phyloP scores from a whole-genome alignment of 768 basidiomycete species.

The Auriscalpium vulgare region DNA sequence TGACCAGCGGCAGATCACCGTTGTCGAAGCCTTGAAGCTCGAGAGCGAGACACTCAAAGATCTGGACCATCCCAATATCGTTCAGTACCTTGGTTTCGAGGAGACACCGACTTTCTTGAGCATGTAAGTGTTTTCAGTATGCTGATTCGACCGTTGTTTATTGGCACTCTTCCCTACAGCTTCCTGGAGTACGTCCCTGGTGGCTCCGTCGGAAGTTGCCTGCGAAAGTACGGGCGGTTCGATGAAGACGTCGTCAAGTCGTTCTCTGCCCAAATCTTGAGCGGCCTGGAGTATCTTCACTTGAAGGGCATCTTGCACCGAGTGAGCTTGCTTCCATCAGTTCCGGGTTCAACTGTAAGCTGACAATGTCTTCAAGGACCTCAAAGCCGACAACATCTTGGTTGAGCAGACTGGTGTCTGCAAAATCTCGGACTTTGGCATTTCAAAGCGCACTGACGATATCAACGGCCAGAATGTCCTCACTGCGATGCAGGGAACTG shows the following conservation, averaged over 20 bases:
- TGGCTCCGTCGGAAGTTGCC: slow-evolving; percentile 85
- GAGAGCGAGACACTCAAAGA: slow-evolving; percentile 97
- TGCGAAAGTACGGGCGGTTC: slow-evolving; percentile 90
- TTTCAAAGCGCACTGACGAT: slow-evolving; percentile 92
- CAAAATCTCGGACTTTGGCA: slow-evolving; percentile 98
- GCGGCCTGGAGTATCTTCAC: slow-evolving; percentile 90
- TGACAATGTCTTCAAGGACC: slow-evolving; percentile 46
- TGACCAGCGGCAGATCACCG: slow-evolving; percentile 73
- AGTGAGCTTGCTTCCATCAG: slow-evolving; percentile 33
- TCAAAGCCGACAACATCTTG: slow-evolving; percentile 97
- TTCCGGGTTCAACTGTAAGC: not conserved
- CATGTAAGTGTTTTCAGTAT: slow-evolving; percentile 55
- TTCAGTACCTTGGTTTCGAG: slow-evolving; percentile 94
- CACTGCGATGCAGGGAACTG: slow-evolving; percentile 94
- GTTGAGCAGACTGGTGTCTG: slow-evolving; percentile 88
- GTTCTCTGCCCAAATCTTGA: slow-evolving; percentile 87
- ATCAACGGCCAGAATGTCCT: slow-evolving; percentile 73
- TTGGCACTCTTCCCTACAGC: slow-evolving; percentile 32
- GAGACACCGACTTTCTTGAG: slow-evolving; percentile 82
- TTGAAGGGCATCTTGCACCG: slow-evolving; percentile 87
- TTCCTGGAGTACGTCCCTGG: slow-evolving; percentile 99
- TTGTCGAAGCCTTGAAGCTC: slow-evolving; percentile 87
- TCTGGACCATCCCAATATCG: slow-evolving; percentile 94
- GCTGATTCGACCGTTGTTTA: not conserved
- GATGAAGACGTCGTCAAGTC: slow-evolving; percentile 87